Evolutionary conservation across 768 basidiomycete genomes (phyloP), one percentile per base, ranked within the genome.

Genomic region (Suillus fuscotomentosus): DNA sequence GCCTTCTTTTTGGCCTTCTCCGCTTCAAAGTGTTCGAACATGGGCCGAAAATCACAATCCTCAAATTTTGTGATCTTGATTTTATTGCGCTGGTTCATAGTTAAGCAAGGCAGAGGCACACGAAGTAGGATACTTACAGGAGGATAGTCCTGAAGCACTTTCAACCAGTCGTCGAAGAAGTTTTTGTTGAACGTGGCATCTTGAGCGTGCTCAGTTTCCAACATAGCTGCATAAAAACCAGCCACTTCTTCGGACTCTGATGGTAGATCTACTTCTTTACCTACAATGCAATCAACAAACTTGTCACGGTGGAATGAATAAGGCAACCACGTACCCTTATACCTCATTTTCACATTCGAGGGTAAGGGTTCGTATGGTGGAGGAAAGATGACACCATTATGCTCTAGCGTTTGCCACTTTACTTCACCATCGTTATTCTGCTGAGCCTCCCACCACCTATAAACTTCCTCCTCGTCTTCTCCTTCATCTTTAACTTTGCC

Each of bases 361-460:
- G 97, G 95, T 61, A 97, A 80, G 9, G 91, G 84, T 70, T 94
- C 89, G 74, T 99, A 99, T 3, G 95, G 90, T 57, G 94, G 94
- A 66, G 97, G 97, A 78, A 99, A 99, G 67, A 95, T 84, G 45
- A 99, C 95, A 59, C 96, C 97, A 68, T 85, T 88, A 78, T 99
- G 97, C 72, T 94, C 90, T 60, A 99, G 84, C n/a, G 94, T 97
- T 66, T 86, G 85, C 97, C 97, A 99, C 76, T 98, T 97, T 63
- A 87, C 80, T 45, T 87, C 82, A 13, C 87, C 92, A 71, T 95
- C 93, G 64, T 91, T 85, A 38, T 81, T 82, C 67, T 90, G 84
- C 69, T 84, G 79, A 65, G 81, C 77, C 70, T 95, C 91, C 97
- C 95, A 97, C 93, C 94, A 96, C 66, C 86, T 84, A 76, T 86